Conservation (phyloP, 2,329 filamentous ascomycete genomes). For the Botrytis medusae region DNA sequence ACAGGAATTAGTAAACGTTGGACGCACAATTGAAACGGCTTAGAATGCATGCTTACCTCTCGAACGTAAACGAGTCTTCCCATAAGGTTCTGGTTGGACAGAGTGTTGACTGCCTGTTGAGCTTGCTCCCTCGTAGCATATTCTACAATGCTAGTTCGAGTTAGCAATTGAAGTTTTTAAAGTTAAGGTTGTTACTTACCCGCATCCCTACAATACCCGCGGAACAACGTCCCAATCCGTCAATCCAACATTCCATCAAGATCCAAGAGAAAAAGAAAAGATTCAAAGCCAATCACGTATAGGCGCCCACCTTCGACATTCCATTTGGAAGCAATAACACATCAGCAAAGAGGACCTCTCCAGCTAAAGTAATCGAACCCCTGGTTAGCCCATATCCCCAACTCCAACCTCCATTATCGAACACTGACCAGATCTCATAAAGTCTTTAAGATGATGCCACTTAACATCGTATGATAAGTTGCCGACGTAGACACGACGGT, state of each 20-base stretch:
- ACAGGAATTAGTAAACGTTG: slow-evolving; percentile 21
- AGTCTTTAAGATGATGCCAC: slow-evolving; percentile 99
- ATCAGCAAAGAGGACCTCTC: slow-evolving; percentile 99
- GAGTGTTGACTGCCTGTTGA: slow-evolving; percentile 92
- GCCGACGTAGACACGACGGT: slow-evolving; percentile 98
- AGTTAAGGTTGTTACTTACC: slow-evolving; percentile 62
- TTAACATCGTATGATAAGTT: slow-evolving; percentile 99
- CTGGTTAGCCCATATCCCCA: slow-evolving; percentile 43
- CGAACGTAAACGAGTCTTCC: slow-evolving; percentile 97
- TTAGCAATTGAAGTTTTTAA: not conserved
- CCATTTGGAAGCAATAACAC: slow-evolving; percentile 99
- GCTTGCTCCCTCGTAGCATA: slow-evolving; percentile 99
- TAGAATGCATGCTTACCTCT: slow-evolving; percentile 62
- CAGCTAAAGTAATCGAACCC: slow-evolving; percentile 60
- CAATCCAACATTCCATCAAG: slow-evolving; percentile 96
- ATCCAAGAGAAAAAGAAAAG: slow-evolving; percentile 51
- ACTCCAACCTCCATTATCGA: slow-evolving; percentile 27
- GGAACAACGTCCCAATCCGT: slow-evolving; percentile 94
- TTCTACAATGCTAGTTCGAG: slow-evolving; percentile 87
- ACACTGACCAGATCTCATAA: slow-evolving; percentile 95
- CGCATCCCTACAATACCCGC: slow-evolving; percentile 97
- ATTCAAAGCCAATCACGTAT: slow-evolving; percentile 78
- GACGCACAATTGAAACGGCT: not conserved
- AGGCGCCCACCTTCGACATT: slow-evolving; percentile 99
- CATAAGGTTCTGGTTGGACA: slow-evolving; percentile 99